Base-by-base conservation (phyloP, 306 rosid genomes). In the Dalbergia cultrata region DNA sequence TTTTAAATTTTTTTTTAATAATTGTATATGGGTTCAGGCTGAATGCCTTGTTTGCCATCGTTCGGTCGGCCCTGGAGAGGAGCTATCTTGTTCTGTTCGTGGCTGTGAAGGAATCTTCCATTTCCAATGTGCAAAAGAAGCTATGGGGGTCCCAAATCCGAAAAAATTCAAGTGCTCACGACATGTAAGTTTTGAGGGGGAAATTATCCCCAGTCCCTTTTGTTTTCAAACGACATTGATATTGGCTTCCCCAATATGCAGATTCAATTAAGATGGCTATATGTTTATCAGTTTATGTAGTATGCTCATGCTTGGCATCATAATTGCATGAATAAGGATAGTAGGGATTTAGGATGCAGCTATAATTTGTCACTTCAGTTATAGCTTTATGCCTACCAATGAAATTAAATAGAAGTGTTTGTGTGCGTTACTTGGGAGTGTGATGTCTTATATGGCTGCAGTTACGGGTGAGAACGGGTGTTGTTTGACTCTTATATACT, bases 101-200 rank as follows among this genome's bases (percentile, higher is more conserved):
- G 90, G 88, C 61, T 95, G 97, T 21, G 87, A 58, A 76, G 80
- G 93, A 58, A 75, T 71, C 66, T 93, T 85, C 86, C 99, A 93
- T 61, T 7, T 14, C 47, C 72, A 70, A 34, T 95, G 99, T 80
- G 93, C 89, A 17, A 88, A 89, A 90, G 81, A 84, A 80, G 84
- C 47, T 14, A 58, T 13, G 63, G 89, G 90, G 64, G 43, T 72
- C 81, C 81, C 83, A 7, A 86, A 67, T 84, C 66, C 47, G 74
- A 89, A 85, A 53, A 95, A 83, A n/a, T 95, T 91, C 93, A 95
- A 89, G 91, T 95, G 97, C 85, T 90, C 92, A 13, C 97, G 86
- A 47, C 99, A 95, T 88, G 99, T 93, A 87, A 86, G 67, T 26
- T 68, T 79, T 85, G 43, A 44, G 21, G 12, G 12, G 45, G 64